Percentiles rank a stretch among this genome's conserved stretches.
phyloP scores from a whole-genome alignment of 371 early-diverging fungal genomes.

The Mortierella sp. region DNA sequence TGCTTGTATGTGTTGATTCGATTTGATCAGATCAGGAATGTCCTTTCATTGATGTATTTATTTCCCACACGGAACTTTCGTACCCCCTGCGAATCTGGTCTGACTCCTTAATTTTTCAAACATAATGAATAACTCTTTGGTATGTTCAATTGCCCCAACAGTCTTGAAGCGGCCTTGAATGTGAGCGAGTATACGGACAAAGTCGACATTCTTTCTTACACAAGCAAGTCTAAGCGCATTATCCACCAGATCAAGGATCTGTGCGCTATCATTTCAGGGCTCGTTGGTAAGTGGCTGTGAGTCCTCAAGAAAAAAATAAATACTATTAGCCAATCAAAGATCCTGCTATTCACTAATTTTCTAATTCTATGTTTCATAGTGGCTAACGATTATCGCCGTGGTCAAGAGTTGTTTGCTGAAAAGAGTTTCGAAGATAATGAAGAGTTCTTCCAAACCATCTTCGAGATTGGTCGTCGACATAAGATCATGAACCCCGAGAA shows the following conservation, averaged over 20 bases:
- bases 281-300: slow-evolving; percentile 74
- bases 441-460: slow-evolving; percentile 90
- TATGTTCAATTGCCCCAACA: slow-evolving; percentile 12
- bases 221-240: slow-evolving; percentile 89
- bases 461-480: slow-evolving; percentile 96
- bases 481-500: slow-evolving; percentile 99
- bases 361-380: slow-evolving; percentile 32
- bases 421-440: slow-evolving; percentile 88
- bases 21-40: slow-evolving; percentile 4
- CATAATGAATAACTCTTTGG: background rate
- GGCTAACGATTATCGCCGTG: slow-evolving; percentile 85
- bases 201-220: slow-evolving; percentile 89
- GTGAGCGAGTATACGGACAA: slow-evolving; percentile 91
- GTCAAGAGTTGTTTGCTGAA: slow-evolving; percentile 90
- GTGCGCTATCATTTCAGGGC: slow-evolving; percentile 93
- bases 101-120: background rate
- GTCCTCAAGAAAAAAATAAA: no score
- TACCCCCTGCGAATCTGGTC: slow-evolving; percentile 12
- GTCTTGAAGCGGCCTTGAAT: slow-evolving; percentile 91
- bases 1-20: slow-evolving; percentile 9
- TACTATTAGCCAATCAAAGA: no score
- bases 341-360: background rate
- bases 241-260: slow-evolving; percentile 95
- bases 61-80: background rate
- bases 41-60: slow-evolving; percentile 2